Base-by-base conservation (phyloP, 1,139 yeast species). In the Saccharomyces hybrid region DNA sequence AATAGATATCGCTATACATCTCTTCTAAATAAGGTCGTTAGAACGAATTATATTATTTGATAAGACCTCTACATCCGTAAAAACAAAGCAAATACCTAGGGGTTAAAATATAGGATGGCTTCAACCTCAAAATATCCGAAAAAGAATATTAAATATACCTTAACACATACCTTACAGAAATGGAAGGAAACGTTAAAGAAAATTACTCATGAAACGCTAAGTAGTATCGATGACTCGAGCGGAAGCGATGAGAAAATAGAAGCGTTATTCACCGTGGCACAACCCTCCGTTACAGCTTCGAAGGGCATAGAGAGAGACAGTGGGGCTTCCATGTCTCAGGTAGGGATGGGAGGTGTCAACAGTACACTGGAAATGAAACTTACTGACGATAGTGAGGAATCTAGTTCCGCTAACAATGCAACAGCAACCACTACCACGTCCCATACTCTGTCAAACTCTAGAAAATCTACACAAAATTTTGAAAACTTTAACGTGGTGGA, bases 401-500 rank as follows among this genome's bases (percentile, higher is more conserved):
- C 48, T 29, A 47, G 51, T 20, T 61, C 53, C 7, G 54, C 53
- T 20, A 55, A 57, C 28, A 57, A 52, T 9, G 59, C 16, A 16
- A 16, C 16, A 16, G 2, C 61, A 48, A 56, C 50, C 46, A 57
- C 44, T 7, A 38, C 44, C 25, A 9, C 44, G 1, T 16, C 23
- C 13, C 44, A 38, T 38, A 38, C 25, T 9, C 11, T 16, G 9
- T 38, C 44, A 2, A 38, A 46, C 50, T 54, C 51, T 57, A 57
- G 32, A 54, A 46, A 5, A 49, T 48, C 14, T 47, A 46, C 13
- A 29, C 49, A 49, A 51, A 63, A 64, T 4, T 69, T 63, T 52
- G 66, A 60, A 8, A 72, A 64, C 47, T 71, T 63, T 48, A 69
- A 71, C 54, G 59, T 68, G 0, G 69, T 62, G 1, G 56, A 54